Evolutionary conservation across 2,329 filamentous ascomycete genomes (phyloP).

Genomic region (Alternaria brassicicola): DNA sequence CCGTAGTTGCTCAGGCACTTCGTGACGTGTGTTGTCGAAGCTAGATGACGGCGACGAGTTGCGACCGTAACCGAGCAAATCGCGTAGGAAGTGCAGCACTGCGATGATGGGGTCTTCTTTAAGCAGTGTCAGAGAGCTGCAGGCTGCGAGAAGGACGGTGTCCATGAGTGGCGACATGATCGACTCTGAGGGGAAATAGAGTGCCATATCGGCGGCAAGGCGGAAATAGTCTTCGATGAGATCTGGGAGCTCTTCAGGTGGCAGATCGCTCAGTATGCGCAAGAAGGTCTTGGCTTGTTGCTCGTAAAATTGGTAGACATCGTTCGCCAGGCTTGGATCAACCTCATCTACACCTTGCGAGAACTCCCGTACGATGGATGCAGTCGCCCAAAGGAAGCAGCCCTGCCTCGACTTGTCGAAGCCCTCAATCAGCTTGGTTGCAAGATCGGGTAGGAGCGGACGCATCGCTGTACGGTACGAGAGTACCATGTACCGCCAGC

Average conservation of each 20-base stretch:
- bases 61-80: constrained; percentile 86
- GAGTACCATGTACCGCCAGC: constrained; percentile 96
- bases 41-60: constrained; percentile 68
- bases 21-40: constrained; percentile 64
- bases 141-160: constrained; percentile 84
- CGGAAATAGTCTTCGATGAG: constrained; percentile 97
- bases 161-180: constrained; percentile 79
- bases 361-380: constrained; percentile 93
- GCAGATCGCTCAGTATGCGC: constrained; percentile 83
- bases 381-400: constrained; percentile 98
- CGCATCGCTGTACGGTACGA: constrained; percentile 90
- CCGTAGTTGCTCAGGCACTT: constrained; percentile 72
- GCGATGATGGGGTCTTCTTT: constrained; percentile 91
- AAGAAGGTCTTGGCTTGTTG: constrained; percentile 90
- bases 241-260: constrained; percentile 76
- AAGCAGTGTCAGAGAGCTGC: constrained; percentile 84
- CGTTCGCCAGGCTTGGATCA: constrained; percentile 77
- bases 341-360: constrained; percentile 88
- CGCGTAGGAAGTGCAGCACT: constrained; percentile 88
- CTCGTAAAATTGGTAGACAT: constrained; percentile 94
- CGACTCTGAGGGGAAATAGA: constrained; percentile 88
- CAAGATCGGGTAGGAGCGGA: constrained; percentile 81
- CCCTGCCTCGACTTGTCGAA: constrained; percentile 88
- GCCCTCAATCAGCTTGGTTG: constrained; percentile 83
- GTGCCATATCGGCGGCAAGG: constrained; percentile 84